Evolutionary conservation across 139 green algal genomes (phyloP).

Genomic region (Asterochloris sp.): DNA sequence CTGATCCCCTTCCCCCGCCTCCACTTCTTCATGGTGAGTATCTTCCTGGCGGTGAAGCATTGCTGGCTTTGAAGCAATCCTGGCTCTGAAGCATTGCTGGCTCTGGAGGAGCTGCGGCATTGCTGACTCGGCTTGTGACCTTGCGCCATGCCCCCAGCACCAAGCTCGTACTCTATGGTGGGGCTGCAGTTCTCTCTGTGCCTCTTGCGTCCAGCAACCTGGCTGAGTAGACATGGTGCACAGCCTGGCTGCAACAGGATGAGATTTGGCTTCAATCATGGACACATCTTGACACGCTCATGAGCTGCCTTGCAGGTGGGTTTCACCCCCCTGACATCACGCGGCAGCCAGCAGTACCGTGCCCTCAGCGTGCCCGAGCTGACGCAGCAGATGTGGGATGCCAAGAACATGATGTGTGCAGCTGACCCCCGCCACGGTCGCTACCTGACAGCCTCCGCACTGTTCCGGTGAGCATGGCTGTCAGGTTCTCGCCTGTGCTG

Average conservation of each 20-base stretch:
- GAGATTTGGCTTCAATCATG: too few species aligned
- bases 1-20: slow-evolving; percentile 93
- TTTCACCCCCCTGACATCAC: slow-evolving; percentile 89
- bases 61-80: too few species aligned
- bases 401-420: slow-evolving; percentile 99
- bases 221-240: too few species aligned
- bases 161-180: too few species aligned
- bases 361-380: slow-evolving; percentile 61
- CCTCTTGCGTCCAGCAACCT: too few species aligned
- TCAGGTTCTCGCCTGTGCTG: slow-evolving; percentile 48
- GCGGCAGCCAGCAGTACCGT: slow-evolving; percentile 91
- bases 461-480: slow-evolving; percentile 82
- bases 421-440: slow-evolving; percentile 92
- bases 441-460: slow-evolving; percentile 89
- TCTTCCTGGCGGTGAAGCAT: too few species aligned
- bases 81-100: too few species aligned
- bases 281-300: background rate
- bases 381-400: slow-evolving; percentile 90
- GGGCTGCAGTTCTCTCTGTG: too few species aligned
- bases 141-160: too few species aligned
- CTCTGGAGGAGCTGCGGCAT: too few species aligned
- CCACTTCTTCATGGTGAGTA: slow-evolving; percentile 91
- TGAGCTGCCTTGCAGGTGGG: slow-evolving; percentile 49
- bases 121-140: too few species aligned
- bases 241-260: too few species aligned